These are phyloP conservation scores for Nissolia schottii DNA, from an alignment of 306 rosid genomes.

Conservation along the genomic window DNA sequence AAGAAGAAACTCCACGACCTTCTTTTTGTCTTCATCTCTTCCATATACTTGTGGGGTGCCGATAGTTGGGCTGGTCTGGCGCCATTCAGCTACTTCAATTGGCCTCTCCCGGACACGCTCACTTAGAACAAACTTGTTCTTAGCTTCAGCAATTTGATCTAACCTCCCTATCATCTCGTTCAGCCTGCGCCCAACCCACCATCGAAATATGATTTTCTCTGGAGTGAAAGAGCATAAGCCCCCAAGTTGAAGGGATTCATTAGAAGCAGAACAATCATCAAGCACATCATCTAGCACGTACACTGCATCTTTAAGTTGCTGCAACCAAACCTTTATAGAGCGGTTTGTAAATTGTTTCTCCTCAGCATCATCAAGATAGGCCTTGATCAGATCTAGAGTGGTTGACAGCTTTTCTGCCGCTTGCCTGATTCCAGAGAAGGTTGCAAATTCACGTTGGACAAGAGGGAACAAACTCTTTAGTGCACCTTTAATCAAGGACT, in stretches of 20 bases:
- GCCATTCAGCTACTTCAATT: background rate
- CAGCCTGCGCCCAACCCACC: background rate
- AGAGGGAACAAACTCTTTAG: too few species aligned
- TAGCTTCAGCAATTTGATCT: background rate
- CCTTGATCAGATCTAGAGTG: background rate
- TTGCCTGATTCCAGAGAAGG: background rate
- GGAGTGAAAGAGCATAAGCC: background rate
- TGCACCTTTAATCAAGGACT: too few species aligned
- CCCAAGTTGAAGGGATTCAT: background rate
- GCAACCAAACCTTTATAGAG: background rate
- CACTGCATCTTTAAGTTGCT: background rate
- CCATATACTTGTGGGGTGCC: background rate
- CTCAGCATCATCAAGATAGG: background rate
- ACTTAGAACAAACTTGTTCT: background rate
- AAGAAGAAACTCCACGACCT: conserved; percentile 5
- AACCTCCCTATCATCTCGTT: background rate
- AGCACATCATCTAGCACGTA: background rate
- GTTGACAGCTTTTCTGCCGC: background rate
- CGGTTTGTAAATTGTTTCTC: background rate
- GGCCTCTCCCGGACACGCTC: background rate
- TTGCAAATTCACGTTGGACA: too few species aligned
- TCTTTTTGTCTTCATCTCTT: background rate
- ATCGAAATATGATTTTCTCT: background rate
- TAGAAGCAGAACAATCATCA: background rate
- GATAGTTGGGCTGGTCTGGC: background rate